Conservation (phyloP, 176 grass and related monocot species). For the Oryza longistaminata region DNA sequence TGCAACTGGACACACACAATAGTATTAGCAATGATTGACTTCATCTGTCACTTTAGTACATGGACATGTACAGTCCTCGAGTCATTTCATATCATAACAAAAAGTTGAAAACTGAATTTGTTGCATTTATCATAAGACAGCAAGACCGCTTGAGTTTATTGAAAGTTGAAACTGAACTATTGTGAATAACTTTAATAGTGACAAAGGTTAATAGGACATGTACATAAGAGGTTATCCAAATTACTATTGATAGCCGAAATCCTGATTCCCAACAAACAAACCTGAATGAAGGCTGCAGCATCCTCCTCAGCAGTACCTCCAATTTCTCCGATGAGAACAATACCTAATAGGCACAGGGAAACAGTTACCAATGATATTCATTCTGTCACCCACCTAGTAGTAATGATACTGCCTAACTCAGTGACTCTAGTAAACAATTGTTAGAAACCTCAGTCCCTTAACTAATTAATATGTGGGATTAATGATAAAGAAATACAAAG, state of each 20-base stretch:
- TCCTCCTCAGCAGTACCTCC: slow-evolving; percentile 99
- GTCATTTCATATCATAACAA: slow-evolving; percentile 7
- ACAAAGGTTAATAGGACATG: neutral
- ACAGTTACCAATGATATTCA: slow-evolving; percentile 17
- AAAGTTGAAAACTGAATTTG: neutral
- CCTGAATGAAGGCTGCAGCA: slow-evolving; percentile 93
- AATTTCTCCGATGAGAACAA: slow-evolving; percentile 98
- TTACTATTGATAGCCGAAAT: neutral
- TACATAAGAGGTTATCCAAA: neutral
- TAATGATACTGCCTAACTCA: neutral
- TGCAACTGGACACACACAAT: neutral
- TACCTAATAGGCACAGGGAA: slow-evolving; percentile 51
- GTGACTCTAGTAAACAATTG: neutral
- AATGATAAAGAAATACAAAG: neutral
- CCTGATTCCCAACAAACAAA: slow-evolving; percentile 34
- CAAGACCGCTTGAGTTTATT: neutral
- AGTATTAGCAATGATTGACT: neutral
- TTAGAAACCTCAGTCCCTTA: neutral
- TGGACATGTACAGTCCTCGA: neutral
- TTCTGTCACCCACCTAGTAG: neutral
- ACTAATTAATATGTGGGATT: slow-evolving; percentile 4
- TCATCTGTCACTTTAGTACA: slow-evolving; percentile 20
- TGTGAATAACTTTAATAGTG: neutral
- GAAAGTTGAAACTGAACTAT: slow-evolving; percentile 29
- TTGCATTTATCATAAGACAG: neutral